Evolutionary conservation across 1,284 basidiomycete genomes (phyloP).

Genomic region (Rhizopogon hawkerae): DNA sequence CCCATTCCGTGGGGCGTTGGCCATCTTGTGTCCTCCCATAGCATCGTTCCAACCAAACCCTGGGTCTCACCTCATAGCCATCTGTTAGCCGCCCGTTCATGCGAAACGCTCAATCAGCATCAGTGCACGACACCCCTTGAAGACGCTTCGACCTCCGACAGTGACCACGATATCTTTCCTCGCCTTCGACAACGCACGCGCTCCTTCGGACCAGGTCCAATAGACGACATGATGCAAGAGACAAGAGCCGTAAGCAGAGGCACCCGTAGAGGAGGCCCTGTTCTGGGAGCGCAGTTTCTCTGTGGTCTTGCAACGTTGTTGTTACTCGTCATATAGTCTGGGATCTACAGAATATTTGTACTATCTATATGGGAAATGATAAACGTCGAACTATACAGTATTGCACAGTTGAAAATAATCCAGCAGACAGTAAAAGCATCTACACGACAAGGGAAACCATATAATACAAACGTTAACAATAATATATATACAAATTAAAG

Average conservation of each 20-base stretch:
- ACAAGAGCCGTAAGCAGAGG: neutral
- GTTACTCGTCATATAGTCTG: neutral
- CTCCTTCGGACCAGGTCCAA: neutral
- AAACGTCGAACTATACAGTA: no score
- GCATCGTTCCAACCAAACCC: neutral
- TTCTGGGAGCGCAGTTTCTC: neutral
- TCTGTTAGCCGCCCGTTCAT: neutral
- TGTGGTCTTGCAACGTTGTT: neutral
- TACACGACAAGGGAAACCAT: neutral
- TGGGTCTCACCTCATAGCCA: neutral
- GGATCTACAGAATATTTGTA: neutral
- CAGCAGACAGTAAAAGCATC: neutral
- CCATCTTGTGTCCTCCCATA: neutral
- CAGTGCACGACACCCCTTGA: neutral
- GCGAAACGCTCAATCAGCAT: neutral
- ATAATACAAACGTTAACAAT: slow-evolving; percentile 5
- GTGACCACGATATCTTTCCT: neutral
- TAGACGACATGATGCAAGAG: neutral
- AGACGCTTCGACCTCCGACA: neutral
- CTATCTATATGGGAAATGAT: neutral
- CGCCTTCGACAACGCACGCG: neutral
- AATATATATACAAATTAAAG: slow-evolving; percentile 16
- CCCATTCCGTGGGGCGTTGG: slow-evolving; percentile 19
- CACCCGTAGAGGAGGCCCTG: neutral
- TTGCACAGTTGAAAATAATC: neutral